Evolutionary conservation across 768 basidiomycete species (phyloP).

Genomic region (Boletales sp.): DNA sequence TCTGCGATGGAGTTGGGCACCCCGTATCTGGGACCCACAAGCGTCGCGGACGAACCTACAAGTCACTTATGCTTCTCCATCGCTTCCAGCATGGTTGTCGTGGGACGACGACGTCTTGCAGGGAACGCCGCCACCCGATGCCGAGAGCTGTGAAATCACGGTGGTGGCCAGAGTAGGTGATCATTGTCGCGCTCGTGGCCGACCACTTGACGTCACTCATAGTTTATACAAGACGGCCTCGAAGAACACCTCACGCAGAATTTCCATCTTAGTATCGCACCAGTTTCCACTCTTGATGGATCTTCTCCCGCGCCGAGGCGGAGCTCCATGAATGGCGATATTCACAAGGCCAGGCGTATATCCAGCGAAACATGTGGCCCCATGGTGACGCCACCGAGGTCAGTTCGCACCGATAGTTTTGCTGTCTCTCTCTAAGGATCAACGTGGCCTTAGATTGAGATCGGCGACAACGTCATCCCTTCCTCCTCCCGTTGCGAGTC

Average conservation of each 20-base stretch:
- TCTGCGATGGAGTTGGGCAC: constrained; percentile 84
- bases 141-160: constrained; percentile 71
- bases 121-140: constrained; percentile 75
- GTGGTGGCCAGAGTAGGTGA: constrained; percentile 68
- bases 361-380: constrained; percentile 37
- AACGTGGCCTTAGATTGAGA: constrained; percentile 24
- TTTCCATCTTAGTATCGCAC: constrained; percentile 71
- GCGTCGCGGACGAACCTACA: constrained; percentile 76
- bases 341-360: constrained; percentile 39
- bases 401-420: constrained; percentile 1
- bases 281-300: constrained; percentile 50
- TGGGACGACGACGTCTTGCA: constrained; percentile 85
- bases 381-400: constrained; percentile 26
- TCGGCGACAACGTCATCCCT: constrained; percentile 30
- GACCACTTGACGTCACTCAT: constrained; percentile 10
- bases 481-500: constrained; percentile 35
- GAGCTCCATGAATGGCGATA: constrained; percentile 44
- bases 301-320: constrained; percentile 43
- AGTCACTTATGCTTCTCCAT: constrained; percentile 77
- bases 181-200: constrained; percentile 1
- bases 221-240: constrained; percentile 66
- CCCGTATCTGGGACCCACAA: constrained; percentile 97
- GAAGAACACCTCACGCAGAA: constrained; percentile 66
- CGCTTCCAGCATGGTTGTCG: constrained; percentile 79
- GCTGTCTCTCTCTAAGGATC: constrained; percentile 1